Percentiles rank a stretch among this genome's conserved stretches.
Conservation (phyloP, 768 basidiomycete genomes). For the Suillus paluster region DNA sequence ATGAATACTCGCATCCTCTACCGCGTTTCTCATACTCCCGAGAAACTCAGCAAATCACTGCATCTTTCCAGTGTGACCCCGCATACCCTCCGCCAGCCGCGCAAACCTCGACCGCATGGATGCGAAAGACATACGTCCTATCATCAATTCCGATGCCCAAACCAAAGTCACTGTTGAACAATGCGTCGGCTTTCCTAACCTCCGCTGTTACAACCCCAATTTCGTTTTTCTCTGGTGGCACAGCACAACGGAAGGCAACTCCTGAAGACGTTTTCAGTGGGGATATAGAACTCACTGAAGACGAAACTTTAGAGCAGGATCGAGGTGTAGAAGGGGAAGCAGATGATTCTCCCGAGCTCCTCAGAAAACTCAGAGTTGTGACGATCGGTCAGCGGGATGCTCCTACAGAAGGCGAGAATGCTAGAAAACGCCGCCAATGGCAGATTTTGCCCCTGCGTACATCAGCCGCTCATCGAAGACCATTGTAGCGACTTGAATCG, state of each 20-base stretch:
- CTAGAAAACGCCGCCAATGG: conserved; percentile 52
- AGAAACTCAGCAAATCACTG: conserved; percentile 59
- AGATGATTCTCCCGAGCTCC: conserved; percentile 67
- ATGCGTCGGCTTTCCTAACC: conserved; percentile 69
- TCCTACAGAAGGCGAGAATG: conserved; percentile 34
- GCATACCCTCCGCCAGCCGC: conserved; percentile 50
- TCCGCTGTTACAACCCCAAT: conserved; percentile 64
- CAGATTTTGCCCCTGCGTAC: conserved; percentile 49
- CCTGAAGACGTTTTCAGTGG: conserved; percentile 71
- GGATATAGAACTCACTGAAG: conserved; percentile 73
- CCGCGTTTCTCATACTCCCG: conserved; percentile 68
- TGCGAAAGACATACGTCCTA: conserved; percentile 61
- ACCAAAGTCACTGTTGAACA: conserved; percentile 70
- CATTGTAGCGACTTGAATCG: not conserved
- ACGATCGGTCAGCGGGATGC: conserved; percentile 48
- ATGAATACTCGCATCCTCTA: conserved; percentile 74
- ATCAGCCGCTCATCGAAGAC: conserved; percentile 23
- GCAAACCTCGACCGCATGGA: conserved; percentile 53
- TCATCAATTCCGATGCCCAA: conserved; percentile 69
- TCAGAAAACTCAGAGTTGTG: conserved; percentile 60
- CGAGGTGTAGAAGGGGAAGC: conserved; percentile 78
- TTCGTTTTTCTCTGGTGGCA: conserved; percentile 50
- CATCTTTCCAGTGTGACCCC: conserved; percentile 67
- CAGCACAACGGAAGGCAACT: conserved; percentile 44
- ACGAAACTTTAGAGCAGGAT: conserved; percentile 81